Base-by-base conservation (phyloP, 2,329 filamentous ascomycete genomes). In the Malbranchea cinnamomea region DNA sequence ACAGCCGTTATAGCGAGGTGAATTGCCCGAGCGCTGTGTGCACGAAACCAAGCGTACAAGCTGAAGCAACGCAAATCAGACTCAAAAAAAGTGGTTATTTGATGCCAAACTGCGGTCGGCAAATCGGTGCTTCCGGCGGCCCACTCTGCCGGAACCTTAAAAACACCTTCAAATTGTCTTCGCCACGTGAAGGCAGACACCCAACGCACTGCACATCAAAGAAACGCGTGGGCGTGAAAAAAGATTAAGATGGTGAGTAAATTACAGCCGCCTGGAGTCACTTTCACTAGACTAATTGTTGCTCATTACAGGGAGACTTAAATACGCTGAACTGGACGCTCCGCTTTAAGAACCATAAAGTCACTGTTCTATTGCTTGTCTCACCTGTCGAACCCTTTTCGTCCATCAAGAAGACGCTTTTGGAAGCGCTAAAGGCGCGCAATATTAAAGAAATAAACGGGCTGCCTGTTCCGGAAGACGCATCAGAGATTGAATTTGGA, bases 331-430 rank as follows among this genome's bases (percentile, higher is more conserved):
- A 67, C 41, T 62, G 70, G 43, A 80, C 77, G 6, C 57, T 85
- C 32, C 67, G 74, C 36, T 73, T 85, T 57, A 83, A 82, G 52
- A 67, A 78, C 49, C 73, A 77, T 46, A 70, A 71, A 34, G 68
- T 74, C 43, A 84, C 77, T 3, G 62, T 83, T 39, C 70, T 79
- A 43, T 61, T 84, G 34, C 74, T 78, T 37, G 63, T 77, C 26
- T 65, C 71, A 22, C 57, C 71, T 4, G 56, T 65, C 9, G 63
- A 65, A 22, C 53, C 71, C 7, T 70, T 82, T 44, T 54, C 60
- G 10, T 52, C 60, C 1, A 57, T 79, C 35, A 71, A 71, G 33
- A 42, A 59, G 11, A 63, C 71, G 12, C 65, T 85, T 2, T 54
- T 79, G 11, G 52, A 59, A 1, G 56, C 71, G 7, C 54, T 84